A percentile compares a stretch with the other conserved stretches of the same genome.
Conservation (phyloP, 2,329 filamentous ascomycete genomes). For the Pyrenophora seminiperda region DNA sequence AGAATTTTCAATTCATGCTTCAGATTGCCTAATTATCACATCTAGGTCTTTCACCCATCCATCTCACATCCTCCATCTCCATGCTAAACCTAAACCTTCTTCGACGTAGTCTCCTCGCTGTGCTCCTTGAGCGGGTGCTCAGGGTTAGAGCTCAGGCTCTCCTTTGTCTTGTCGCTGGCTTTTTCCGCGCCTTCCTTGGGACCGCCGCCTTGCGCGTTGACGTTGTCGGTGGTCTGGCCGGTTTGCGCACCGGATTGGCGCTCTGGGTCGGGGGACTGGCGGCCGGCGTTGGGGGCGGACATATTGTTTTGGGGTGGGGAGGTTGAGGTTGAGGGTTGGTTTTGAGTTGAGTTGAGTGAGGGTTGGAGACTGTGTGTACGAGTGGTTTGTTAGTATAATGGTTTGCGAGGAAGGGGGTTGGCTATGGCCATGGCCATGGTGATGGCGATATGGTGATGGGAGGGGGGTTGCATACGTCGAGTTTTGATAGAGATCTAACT, state of each 20-base stretch:
- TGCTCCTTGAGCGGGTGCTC: conserved; percentile 66
- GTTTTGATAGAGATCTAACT: too few relatives aligned
- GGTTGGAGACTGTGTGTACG: too few relatives aligned
- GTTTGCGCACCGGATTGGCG: conserved; percentile 68
- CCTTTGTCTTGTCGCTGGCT: conserved; percentile 55
- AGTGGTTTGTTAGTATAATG: background rate
- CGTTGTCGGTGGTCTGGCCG: conserved; percentile 62
- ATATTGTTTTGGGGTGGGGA: conserved; percentile 50
- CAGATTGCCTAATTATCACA: background rate
- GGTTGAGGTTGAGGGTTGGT: background rate
- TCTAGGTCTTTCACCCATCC: background rate
- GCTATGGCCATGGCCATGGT: background rate
- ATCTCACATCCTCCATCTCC: background rate
- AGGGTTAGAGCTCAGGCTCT: conserved; percentile 64
- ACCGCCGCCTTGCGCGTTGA: conserved; percentile 57
- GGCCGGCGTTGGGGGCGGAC: conserved; percentile 69
- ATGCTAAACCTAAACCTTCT: conserved; percentile 45
- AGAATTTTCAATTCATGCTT: too few relatives aligned
- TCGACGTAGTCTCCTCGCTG: conserved; percentile 65
- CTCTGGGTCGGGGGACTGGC: conserved; percentile 78
- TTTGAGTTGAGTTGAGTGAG: too few relatives aligned
- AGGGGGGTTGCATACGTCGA: too few relatives aligned
- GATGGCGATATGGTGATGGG: background rate
- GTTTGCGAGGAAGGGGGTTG: background rate
- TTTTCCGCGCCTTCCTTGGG: conserved; percentile 55